A percentile compares a stretch with the other conserved stretches of the same genome.
These are phyloP conservation scores for Penicillium cataractarum DNA, from an alignment of 495 filamentous ascomycete species.

Conservation along the genomic window DNA sequence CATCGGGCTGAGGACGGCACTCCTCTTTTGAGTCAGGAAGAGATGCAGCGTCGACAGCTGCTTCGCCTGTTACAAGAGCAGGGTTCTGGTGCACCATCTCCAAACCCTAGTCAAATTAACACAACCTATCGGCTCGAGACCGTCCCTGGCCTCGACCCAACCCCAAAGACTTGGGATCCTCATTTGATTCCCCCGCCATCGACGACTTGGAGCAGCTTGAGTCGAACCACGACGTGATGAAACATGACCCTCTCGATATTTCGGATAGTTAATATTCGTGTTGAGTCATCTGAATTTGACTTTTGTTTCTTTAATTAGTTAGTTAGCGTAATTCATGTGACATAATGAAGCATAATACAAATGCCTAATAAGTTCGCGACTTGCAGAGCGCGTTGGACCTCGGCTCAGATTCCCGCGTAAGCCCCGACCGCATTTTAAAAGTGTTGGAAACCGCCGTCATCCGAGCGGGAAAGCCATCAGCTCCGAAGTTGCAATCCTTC, in stretches of 20 bases:
- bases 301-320: not conserved
- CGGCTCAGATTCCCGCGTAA: slow-evolving; percentile 18
- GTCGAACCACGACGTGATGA: slow-evolving; percentile 3
- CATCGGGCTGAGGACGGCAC: slow-evolving; percentile 21
- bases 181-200: not conserved
- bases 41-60: slow-evolving; percentile 44
- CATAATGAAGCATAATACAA: slow-evolving; percentile 1
- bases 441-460: slow-evolving; percentile 18
- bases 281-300: not conserved
- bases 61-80: slow-evolving; percentile 34
- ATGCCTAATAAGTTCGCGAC: not conserved
- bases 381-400: slow-evolving; percentile 19
- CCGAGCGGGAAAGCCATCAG: slow-evolving; percentile 2
- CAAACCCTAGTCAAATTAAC: slow-evolving; percentile 24
- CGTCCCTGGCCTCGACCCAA: slow-evolving; percentile 21
- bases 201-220: slow-evolving; percentile 10
- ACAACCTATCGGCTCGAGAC: slow-evolving; percentile 41
- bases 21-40: slow-evolving; percentile 39
- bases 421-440: slow-evolving; percentile 16
- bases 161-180: slow-evolving; percentile 15
- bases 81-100: slow-evolving; percentile 15
- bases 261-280: not conserved
- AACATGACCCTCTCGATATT: not conserved
- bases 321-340: slow-evolving; percentile 1
- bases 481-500: not conserved